Conservation (phyloP, 148 eudicot species). For the Fallopia convolvulus region DNA sequence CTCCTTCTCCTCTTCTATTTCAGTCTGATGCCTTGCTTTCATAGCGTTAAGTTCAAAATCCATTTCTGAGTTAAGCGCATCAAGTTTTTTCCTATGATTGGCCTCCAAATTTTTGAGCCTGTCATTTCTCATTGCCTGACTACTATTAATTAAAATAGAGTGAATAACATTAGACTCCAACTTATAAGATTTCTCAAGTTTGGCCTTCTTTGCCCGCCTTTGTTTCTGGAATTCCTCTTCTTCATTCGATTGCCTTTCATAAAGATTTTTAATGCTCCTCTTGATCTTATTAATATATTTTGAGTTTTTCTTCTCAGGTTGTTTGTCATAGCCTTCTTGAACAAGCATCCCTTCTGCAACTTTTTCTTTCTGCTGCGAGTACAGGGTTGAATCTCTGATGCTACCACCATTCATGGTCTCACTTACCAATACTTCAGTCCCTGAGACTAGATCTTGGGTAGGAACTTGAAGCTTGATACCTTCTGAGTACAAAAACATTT, state of each 20-base stretch:
- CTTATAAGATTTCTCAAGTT: slow-evolving; percentile 30
- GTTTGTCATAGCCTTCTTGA: slow-evolving; percentile 17
- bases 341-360: slow-evolving; percentile 17
- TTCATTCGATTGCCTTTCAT: slow-evolving; percentile 39
- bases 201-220: slow-evolving; percentile 31
- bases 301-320: slow-evolving; percentile 10
- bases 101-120: slow-evolving; percentile 34
- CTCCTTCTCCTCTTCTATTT: slow-evolving; percentile 25
- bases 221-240: slow-evolving; percentile 23
- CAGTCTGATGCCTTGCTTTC: slow-evolving; percentile 36
- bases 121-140: slow-evolving; percentile 25
- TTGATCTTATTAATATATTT: slow-evolving; percentile 19
- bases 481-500: slow-evolving; percentile 33
- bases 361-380: slow-evolving; percentile 13
- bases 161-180: slow-evolving; percentile 31
- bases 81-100: slow-evolving; percentile 29
- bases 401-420: too few relatives aligned
- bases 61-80: slow-evolving; percentile 31
- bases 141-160: slow-evolving; percentile 19
- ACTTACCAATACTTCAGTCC: not conserved
- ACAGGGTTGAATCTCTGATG: not conserved
- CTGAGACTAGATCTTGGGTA: slow-evolving; percentile 12
- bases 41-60: slow-evolving; percentile 28
- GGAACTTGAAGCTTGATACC: slow-evolving; percentile 17
- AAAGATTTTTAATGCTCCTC: slow-evolving; percentile 30